phyloP scores from a whole-genome alignment of 1,284 basidiomycete species.

The Rugosomyces carneus region DNA sequence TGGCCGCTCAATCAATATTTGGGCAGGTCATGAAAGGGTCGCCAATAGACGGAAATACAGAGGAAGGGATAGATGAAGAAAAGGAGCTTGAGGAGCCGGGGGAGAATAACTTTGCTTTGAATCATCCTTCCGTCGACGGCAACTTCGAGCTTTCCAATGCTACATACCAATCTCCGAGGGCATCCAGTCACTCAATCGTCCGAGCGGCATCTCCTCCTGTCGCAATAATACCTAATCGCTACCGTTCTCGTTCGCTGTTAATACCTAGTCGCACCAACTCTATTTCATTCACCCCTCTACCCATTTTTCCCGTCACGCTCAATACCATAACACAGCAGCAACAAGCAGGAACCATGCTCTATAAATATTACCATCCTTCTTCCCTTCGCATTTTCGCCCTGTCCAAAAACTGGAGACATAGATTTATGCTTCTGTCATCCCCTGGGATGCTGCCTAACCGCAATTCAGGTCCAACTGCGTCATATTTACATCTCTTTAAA shows the following conservation, averaged over 20 bases:
- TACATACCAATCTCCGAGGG: slow-evolving; percentile 17
- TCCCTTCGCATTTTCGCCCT: slow-evolving; percentile 65
- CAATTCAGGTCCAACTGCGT: slow-evolving; percentile 32
- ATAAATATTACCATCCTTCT: slow-evolving; percentile 61
- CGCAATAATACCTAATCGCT: slow-evolving; percentile 20
- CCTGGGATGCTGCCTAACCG: slow-evolving; percentile 29
- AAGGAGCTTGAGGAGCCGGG: slow-evolving; percentile 7
- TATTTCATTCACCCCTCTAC: slow-evolving; percentile 33
- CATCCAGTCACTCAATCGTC: slow-evolving; percentile 26
- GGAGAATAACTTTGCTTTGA: background rate
- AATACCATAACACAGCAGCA: slow-evolving; percentile 43
- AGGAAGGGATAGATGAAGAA: slow-evolving; percentile 19
- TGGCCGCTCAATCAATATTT: slow-evolving; percentile 62
- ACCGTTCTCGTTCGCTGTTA: slow-evolving; percentile 33
- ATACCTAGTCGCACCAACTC: slow-evolving; percentile 31
- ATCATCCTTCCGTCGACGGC: slow-evolving; percentile 9
- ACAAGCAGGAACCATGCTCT: slow-evolving; percentile 45
- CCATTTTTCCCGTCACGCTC: slow-evolving; percentile 54
- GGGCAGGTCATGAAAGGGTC: slow-evolving; percentile 35
- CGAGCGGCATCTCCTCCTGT: slow-evolving; percentile 20
- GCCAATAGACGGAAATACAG: background rate
- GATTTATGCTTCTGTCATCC: slow-evolving; percentile 57
- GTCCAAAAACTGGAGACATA: slow-evolving; percentile 65
- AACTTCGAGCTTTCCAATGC: slow-evolving; percentile 9
- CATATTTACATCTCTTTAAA: slow-evolving; percentile 71